Evolutionary conservation across 2,329 filamentous ascomycete genomes (phyloP), one percentile per base, ranked within the genome.

Genomic region (Clarireedia sp.): DNA sequence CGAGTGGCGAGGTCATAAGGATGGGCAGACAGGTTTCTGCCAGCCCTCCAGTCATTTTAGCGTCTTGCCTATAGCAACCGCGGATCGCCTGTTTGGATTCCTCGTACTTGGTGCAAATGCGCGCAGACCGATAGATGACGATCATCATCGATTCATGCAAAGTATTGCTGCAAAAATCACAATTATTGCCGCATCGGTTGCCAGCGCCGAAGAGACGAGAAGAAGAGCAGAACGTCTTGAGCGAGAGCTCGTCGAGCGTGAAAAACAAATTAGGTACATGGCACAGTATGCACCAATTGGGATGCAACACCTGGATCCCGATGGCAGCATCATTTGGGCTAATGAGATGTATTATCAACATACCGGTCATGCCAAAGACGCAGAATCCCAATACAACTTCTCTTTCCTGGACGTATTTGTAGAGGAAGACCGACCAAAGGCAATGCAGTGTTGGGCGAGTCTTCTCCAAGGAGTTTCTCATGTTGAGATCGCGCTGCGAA

Each of bases 251-350:
- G 51, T 47, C 17, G 51, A 54, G 48, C 50, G 54, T 47, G 54
- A 58, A 55, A 44, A 55, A 51, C 58, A 64, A 44, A 63, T 64
- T 37, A 48, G 58, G 17, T 66, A 65, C 41, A 65, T 67, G 63
- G 66, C 66, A 17, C 59, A 67, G 36, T 59, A 67, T 48, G 63
- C 63, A 9, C 61, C 64, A 23, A 60, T 67, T 47, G 64, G 64
- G 12, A 65, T 67, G 63, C 52, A 60, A 14, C 64, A 65, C 50
- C 54, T 66, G 8, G 57, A 56, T 3, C 41, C 55, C n/a, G 62
- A 66, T 43, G 64, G 64, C 5, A 57, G 40, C 9, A 58, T 58
- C 3, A 48, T 60, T 6, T 67, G 65, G 65, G 64, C 64, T 3
- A 67, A 67, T 54, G 55, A 64, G 4, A 60, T 65, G 51, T 67